These are phyloP conservation scores for Rhizoclosmatium globosum DNA, from an alignment of 192 early-diverging fungal genomes.

Conservation along the genomic window DNA sequence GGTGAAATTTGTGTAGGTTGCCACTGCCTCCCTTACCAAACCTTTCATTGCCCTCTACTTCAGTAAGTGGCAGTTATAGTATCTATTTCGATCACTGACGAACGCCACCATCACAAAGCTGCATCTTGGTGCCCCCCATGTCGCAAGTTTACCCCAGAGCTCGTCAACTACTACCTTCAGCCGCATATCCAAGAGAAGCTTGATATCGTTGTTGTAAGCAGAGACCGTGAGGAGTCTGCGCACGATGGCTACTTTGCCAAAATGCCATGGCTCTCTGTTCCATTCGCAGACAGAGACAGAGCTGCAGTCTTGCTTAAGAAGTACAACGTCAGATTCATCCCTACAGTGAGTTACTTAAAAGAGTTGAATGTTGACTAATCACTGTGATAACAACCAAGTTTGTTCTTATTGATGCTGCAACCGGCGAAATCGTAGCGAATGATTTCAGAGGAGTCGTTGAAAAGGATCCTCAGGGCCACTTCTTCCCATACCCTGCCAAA, in stretches of 20 bases:
- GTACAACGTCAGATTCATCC: not conserved
- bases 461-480: not conserved
- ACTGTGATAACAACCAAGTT: not conserved
- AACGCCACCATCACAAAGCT: not conserved
- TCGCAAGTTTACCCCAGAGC: not conserved
- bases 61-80: not conserved
- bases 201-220: conserved; percentile 18
- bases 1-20: not conserved
- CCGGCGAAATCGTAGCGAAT: not conserved
- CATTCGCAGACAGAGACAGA: conserved; percentile 13
- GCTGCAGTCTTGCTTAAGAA: not conserved
- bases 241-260: conserved; percentile 25
- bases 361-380: not conserved
- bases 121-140: conserved; percentile 23
- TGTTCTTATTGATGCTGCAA: not conserved
- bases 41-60: not conserved
- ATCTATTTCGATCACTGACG: not conserved
- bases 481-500: not conserved
- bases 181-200: not conserved
- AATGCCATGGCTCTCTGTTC: conserved; percentile 22
- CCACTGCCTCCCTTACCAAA: not conserved
- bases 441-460: not conserved
- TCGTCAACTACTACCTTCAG: not conserved
- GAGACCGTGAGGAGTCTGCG: conserved; percentile 12
- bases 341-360: not conserved